These are phyloP conservation scores for Sanghuangporus baumii DNA, from an alignment of 1,284 basidiomycete species.

Conservation along the genomic window DNA sequence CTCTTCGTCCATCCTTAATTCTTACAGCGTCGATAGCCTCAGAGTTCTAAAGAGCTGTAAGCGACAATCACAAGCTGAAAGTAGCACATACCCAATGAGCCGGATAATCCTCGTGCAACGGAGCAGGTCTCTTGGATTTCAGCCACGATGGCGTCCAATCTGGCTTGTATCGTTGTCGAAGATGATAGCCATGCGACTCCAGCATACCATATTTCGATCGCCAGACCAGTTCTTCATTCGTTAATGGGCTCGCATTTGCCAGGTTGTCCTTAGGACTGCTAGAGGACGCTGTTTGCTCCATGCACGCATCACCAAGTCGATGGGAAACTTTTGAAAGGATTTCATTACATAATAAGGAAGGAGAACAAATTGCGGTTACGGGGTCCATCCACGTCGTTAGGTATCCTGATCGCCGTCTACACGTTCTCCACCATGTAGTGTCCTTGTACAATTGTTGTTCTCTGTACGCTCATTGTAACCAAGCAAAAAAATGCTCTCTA, in stretches of 20 bases:
- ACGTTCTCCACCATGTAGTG: too few species aligned
- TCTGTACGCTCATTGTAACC: too few species aligned
- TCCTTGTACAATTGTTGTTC: too few species aligned
- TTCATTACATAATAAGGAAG: too few species aligned
- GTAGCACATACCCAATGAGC: background rate
- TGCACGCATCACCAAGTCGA: too few species aligned
- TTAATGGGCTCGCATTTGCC: background rate
- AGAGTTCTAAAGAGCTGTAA: background rate
- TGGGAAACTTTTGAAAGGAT: too few species aligned
- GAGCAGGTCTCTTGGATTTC: slow-evolving; percentile 9
- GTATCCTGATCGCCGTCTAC: too few species aligned
- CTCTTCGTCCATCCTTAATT: background rate
- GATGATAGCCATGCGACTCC: background rate
- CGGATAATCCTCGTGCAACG: slow-evolving; percentile 19
- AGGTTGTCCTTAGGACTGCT: too few species aligned
- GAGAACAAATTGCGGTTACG: too few species aligned
- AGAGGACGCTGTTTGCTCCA: too few species aligned
- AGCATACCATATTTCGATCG: background rate
- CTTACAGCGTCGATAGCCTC: background rate
- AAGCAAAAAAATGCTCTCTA: too few species aligned
- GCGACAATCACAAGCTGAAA: background rate
- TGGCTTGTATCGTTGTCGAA: background rate
- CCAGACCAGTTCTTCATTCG: background rate
- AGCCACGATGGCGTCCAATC: slow-evolving; percentile 23
- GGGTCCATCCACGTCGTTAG: too few species aligned